Base-by-base conservation (phyloP, 2,329 filamentous ascomycete genomes). In the Bipolaris victoriae region DNA sequence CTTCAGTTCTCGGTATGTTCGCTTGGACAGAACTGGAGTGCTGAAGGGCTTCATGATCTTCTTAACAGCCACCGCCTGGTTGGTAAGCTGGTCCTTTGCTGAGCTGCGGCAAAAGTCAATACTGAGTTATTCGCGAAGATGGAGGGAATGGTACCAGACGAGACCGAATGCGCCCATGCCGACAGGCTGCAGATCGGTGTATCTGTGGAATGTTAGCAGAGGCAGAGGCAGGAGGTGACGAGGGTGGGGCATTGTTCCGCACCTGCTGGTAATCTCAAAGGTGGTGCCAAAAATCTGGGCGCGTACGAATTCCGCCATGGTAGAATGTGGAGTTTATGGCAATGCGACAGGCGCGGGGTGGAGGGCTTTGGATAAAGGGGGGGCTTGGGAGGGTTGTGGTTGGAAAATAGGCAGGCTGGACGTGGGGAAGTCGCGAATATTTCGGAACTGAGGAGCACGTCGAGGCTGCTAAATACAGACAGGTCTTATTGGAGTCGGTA, bases 41-140 rank as follows among this genome's bases (percentile, higher is more conserved):
- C 93, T 97, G 81, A 99, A 99, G 9, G 95, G 95, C 84, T 98
- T 99, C 94, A 99, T 98, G 76, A 99, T 99, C 87, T 99, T 99
- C 86, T 99, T 99, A 77, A 99, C 93, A 58, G 95, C 95, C 61
- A 99, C 95, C 79, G 93, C 92, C 79, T 97, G 93, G 77, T 87
- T 91, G 59, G 95, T 98, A 79, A 99, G 92, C 82, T 98, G 93
- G 79, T 99, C 95, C 81, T 92, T 94, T 57, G 95, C 95, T 64
- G 95, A 98, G 81, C 94, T 98, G 76, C 51, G 56, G 9, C 49
- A 7, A 18, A 15, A 15, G 59, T 75, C 36, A 69, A 62, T 57
- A 44, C 50, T 52, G 36, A 18, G 26, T 46, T 16, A 1, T 11
- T 40, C 18, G 37, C 51, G 48, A 52, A 49, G 31, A 41, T 52